Evolutionary conservation across 2,329 filamentous ascomycete species (phyloP), one percentile per base, ranked within the genome.

Genomic region (Cladophialophora exuberans): DNA sequence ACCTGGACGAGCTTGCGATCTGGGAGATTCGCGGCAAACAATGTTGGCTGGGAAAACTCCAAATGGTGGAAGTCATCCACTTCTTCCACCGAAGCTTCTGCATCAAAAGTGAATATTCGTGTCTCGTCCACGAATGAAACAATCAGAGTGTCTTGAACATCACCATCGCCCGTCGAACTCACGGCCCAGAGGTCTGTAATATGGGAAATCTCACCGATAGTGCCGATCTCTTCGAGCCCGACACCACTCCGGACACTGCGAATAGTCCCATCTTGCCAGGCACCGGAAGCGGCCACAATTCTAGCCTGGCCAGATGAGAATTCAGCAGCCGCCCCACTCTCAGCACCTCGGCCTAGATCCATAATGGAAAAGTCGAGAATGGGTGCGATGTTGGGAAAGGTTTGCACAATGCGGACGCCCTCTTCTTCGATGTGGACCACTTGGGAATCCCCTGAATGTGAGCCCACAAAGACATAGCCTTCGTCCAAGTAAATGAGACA

Each of bases 231-330:
- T 68, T 97, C 90, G 47, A 97, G 81, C 0, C 92, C 92, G 46
- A 99, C 92, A 45, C 94, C 95, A 69, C 93, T 97, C 51, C 94
- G 83, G 18, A 99, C 90, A 67, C 90, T 96, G 57, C 94, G 81
- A 49, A 99, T 74, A 52, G 88, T 93, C 15, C 94, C 94, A 66
- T 96, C 90, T 61, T 89, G 86, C 68, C 90, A 94, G 0, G 89
- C 91, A 23, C 94, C 94, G 52, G 92, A 97, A 0, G 91, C 93
- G 2, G 93, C 92, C 9, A 99, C 90, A 57, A 99, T 89, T 33
- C 92, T 84, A 41, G 94, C 92, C 72, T 99, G 93, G 0, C 94
- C 94, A 0, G 93, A 96, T 0, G 92, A 96, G 67, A 96, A 99
- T 59, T 94, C 89, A 65, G 94, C 95, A 2, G 87, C 88, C 15